phyloP scores from a whole-genome alignment of 768 basidiomycete species.

The Boletellus emodensis region DNA sequence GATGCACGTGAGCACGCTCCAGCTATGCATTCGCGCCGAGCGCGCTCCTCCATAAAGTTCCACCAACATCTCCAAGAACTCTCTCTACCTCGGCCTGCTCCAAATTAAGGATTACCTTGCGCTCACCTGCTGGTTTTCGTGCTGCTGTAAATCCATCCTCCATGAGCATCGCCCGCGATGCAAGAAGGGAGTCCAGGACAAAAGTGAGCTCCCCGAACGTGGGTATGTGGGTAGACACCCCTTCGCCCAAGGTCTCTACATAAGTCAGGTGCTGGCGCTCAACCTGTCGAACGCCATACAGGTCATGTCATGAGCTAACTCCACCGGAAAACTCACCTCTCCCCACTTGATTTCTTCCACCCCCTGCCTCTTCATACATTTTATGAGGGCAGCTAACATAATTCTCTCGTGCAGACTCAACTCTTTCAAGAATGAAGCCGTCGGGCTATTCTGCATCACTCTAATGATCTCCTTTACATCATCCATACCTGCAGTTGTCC shows the following conservation, averaged over 20 bases:
- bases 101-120: conserved; percentile 75
- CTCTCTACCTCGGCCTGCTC: conserved; percentile 84
- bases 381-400: conserved; percentile 79
- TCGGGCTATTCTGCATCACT: conserved; percentile 88
- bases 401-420: conserved; percentile 86
- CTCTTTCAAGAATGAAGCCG: conserved; percentile 74
- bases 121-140: conserved; percentile 59
- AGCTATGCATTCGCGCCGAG: conserved; percentile 20
- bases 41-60: conserved; percentile 58
- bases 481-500: conserved; percentile 53
- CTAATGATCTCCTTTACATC: conserved; percentile 79
- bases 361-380: conserved; percentile 78
- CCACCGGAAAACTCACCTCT: conserved; percentile 46
- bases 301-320: neutral
- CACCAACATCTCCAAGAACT: conserved; percentile 79
- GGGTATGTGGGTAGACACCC: conserved; percentile 57
- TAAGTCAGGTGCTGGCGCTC: conserved; percentile 74
- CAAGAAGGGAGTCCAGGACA: conserved; percentile 72
- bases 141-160: conserved; percentile 56
- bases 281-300: conserved; percentile 41
- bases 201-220: conserved; percentile 58
- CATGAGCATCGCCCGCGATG: conserved; percentile 71
- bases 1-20: neutral
- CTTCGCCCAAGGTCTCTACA: conserved; percentile 55
- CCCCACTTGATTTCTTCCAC: conserved; percentile 86